Percentiles rank a stretch among this genome's conserved stretches.
These are phyloP conservation scores for Mycena rebaudengoi DNA, from an alignment of 768 basidiomycete species.

Conservation along the genomic window DNA sequence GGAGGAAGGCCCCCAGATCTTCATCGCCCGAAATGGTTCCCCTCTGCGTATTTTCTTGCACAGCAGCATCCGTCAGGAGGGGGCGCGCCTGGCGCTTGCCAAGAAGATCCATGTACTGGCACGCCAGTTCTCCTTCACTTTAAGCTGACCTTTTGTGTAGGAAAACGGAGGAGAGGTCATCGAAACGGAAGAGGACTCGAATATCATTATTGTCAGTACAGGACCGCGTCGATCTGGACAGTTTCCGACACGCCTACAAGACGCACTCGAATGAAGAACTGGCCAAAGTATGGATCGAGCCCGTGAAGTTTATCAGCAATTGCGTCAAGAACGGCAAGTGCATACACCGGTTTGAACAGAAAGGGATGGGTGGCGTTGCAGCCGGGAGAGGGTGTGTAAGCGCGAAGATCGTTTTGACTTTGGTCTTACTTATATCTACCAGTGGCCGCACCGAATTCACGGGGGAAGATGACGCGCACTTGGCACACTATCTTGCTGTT, in stretches of 20 bases:
- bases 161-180: constrained; percentile 30
- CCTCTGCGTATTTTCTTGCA: constrained; percentile 46
- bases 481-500: constrained; percentile 48
- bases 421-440: neutral
- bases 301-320: constrained; percentile 34
- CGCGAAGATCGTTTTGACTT: neutral
- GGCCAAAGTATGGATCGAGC: constrained; percentile 29
- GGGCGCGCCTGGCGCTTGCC: constrained; percentile 29
- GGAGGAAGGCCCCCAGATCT: constrained; percentile 21
- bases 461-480: constrained; percentile 44
- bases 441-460: constrained; percentile 44
- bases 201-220: constrained; percentile 38
- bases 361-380: constrained; percentile 40
- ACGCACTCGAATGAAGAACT: constrained; percentile 12
- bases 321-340: constrained; percentile 32
- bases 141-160: constrained; percentile 18
- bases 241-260: constrained; percentile 29
- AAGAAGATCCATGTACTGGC: constrained; percentile 49
- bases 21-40: constrained; percentile 33
- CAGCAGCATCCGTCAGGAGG: constrained; percentile 34
- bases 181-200: constrained; percentile 17
- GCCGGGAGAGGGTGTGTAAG: constrained; percentile 1
- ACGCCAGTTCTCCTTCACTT: too few species aligned
- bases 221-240: constrained; percentile 18
- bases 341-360: constrained; percentile 24